Evolutionary conservation across 371 early-diverging fungal species (phyloP).

Genomic region (Cladochytrium tenue): DNA sequence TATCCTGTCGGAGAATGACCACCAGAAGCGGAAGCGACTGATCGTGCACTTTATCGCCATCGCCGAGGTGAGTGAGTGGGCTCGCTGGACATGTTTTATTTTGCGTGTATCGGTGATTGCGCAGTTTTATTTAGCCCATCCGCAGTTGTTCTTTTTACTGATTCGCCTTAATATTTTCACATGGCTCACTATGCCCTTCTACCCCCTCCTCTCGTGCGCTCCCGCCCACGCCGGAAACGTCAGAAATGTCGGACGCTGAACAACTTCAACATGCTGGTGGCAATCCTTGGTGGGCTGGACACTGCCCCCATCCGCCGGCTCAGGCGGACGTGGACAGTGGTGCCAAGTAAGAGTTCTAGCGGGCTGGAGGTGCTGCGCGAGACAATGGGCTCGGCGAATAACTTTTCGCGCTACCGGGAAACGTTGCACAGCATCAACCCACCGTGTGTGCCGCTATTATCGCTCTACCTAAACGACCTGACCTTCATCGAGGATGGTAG

Average conservation of each 20-base stretch:
- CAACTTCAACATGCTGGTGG: constrained; percentile 91
- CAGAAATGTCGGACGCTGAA: constrained; percentile 62
- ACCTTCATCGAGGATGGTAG: constrained; percentile 94
- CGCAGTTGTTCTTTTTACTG: not conserved
- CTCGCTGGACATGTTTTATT: not conserved
- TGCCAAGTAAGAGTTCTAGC: constrained; percentile 21
- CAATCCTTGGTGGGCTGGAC: constrained; percentile 85
- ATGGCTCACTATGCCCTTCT: no score
- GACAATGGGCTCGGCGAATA: constrained; percentile 78
- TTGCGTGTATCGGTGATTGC: not conserved
- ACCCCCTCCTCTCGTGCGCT: no score
- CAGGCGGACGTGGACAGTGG: constrained; percentile 79
- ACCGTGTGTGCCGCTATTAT: constrained; percentile 91
- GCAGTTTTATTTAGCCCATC: no score
- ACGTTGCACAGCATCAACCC: constrained; percentile 83
- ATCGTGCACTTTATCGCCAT: constrained; percentile 82
- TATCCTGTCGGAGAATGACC: constrained; percentile 66
- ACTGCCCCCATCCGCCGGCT: constrained; percentile 86
- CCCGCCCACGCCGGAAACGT: not conserved
- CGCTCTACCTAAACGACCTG: constrained; percentile 80
- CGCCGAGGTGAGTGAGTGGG: constrained; percentile 64
- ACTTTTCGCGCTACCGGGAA: constrained; percentile 84
- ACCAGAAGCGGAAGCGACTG: constrained; percentile 63
- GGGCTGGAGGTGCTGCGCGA: constrained; percentile 48
- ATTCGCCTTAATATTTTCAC: constrained; percentile 11